These are phyloP conservation scores for Tagetes erecta DNA, from an alignment of 129 eudicot species.

Conservation along the genomic window DNA sequence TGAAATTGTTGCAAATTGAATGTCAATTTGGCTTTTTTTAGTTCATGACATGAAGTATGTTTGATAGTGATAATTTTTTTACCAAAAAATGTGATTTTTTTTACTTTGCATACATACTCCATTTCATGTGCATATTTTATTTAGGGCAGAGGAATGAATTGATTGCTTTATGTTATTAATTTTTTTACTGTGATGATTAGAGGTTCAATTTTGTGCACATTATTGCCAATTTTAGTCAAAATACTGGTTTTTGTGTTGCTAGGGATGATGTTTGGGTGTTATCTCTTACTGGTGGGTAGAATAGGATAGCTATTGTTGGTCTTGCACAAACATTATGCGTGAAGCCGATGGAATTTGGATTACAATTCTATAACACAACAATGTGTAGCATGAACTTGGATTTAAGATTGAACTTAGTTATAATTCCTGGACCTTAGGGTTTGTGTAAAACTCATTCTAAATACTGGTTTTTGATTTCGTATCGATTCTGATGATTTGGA, in stretches of 20 bases:
- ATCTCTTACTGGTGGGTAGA: background rate
- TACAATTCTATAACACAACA: no score
- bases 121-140: background rate
- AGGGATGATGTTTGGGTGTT: background rate
- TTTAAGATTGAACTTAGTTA: background rate
- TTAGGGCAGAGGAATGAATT: background rate
- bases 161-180: background rate
- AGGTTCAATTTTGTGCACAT: background rate
- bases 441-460: background rate
- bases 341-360: no score
- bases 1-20: background rate
- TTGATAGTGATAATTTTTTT: background rate
- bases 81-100: background rate
- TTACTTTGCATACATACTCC: background rate
- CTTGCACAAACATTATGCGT: background rate
- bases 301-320: background rate
- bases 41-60: background rate
- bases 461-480: background rate
- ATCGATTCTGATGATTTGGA: background rate
- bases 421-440: background rate
- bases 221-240: background rate
- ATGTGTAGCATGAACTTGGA: background rate
- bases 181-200: background rate
- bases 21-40: background rate
- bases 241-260: background rate